These are phyloP conservation scores for Coemansia sp. DNA, from an alignment of 192 early-diverging fungal genomes.

Conservation along the genomic window DNA sequence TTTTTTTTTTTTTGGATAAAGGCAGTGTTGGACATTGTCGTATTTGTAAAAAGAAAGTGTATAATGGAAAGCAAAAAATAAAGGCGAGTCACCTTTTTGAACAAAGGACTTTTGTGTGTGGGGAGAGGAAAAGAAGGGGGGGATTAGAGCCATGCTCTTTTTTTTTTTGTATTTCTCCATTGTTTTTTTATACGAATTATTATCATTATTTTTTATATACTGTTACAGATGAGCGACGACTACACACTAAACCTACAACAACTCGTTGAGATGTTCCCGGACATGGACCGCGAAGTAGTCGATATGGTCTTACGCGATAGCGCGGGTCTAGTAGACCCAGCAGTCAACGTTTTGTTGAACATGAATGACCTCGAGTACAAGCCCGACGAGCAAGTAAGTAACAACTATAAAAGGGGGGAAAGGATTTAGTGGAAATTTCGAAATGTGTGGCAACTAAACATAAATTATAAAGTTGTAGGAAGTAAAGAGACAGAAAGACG, in stretches of 20 bases:
- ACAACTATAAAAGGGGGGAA: neutral
- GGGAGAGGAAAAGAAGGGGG: too few relatives aligned
- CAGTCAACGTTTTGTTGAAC: constrained; percentile 19
- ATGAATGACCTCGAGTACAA: constrained; percentile 43
- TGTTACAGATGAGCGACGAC: constrained; percentile 19
- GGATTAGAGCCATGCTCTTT: too few relatives aligned
- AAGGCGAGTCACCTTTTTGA: too few relatives aligned
- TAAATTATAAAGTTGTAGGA: constrained; percentile 1
- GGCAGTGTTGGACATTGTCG: too few relatives aligned
- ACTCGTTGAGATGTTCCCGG: constrained; percentile 39
- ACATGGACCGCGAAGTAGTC: constrained; percentile 35
- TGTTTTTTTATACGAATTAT: neutral
- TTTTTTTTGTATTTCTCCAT: too few relatives aligned
- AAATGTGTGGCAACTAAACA: neutral
- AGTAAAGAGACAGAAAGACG: neutral
- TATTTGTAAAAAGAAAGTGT: too few relatives aligned
- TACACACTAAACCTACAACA: constrained; percentile 13
- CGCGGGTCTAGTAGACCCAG: constrained; percentile 16
- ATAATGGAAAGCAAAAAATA: too few relatives aligned
- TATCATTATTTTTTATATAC: neutral
- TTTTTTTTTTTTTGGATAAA: too few relatives aligned
- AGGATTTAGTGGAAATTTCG: neutral
- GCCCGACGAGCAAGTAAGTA: constrained; percentile 21
- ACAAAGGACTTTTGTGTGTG: too few relatives aligned
- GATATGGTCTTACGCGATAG: constrained; percentile 22